Percentiles rank a stretch among this genome's conserved stretches.
Evolutionary conservation across 1,284 basidiomycete species (phyloP).

Genomic region (Boletus holoroseus): DNA sequence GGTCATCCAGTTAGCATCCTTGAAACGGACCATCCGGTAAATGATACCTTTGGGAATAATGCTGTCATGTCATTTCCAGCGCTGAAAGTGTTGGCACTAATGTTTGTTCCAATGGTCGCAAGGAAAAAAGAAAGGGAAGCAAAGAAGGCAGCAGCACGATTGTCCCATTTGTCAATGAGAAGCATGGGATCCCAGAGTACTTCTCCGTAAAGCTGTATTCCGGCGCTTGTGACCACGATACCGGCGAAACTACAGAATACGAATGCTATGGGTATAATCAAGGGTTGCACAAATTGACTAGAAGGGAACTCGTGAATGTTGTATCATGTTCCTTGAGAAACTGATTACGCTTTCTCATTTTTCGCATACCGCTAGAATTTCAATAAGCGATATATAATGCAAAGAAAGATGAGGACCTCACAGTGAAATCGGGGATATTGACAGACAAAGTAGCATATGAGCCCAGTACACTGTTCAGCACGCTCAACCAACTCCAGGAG

Average conservation of each 20-base stretch:
- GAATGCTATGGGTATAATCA: constrained; percentile 55
- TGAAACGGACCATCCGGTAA: neutral
- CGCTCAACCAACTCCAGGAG: constrained; percentile 53
- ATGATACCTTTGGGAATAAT: constrained; percentile 38
- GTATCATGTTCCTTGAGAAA: neutral
- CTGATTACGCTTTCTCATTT: constrained; percentile 26
- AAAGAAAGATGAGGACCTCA: constrained; percentile 18
- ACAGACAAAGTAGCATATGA: constrained; percentile 49
- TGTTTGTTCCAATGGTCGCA: constrained; percentile 59
- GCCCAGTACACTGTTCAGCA: constrained; percentile 52
- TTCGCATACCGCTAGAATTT: constrained; percentile 26
- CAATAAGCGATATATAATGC: neutral
- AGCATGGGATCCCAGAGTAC: constrained; percentile 46
- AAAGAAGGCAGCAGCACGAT: constrained; percentile 65
- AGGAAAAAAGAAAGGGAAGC: constrained; percentile 52
- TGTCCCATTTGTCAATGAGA: constrained; percentile 54
- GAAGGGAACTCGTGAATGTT: constrained; percentile 1
- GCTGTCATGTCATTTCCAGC: constrained; percentile 63
- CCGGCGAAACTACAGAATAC: constrained; percentile 53
- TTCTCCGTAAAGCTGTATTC: constrained; percentile 47
- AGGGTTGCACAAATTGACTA: constrained; percentile 51
- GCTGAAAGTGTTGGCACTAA: constrained; percentile 57
- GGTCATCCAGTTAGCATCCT: constrained; percentile 10
- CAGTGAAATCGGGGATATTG: constrained; percentile 57
- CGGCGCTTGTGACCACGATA: constrained; percentile 50